Evolutionary conservation across 2,329 filamentous ascomycete species (phyloP), one percentile per base, ranked within the genome.

Genomic region (Nigrograna mackinnonii): DNA sequence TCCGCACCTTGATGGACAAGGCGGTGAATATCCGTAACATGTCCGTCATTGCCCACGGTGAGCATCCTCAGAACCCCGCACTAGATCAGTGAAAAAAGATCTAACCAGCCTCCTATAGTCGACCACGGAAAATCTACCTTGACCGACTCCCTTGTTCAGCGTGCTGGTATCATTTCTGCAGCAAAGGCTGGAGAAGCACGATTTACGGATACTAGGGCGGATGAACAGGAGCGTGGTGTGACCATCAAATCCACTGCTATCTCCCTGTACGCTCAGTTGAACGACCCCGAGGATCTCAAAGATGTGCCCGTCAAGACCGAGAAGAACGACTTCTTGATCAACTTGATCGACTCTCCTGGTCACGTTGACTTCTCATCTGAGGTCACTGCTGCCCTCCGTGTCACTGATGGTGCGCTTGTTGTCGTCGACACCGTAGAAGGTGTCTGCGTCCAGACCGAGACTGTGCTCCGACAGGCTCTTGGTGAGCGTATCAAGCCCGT

Each of bases 321-420:
- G 54, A 94, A 94, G 76, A 87, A 86, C 75, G 90, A 96, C 74
- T 99, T 99, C 87, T 83, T 99, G 82, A 95, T 99, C 86, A 99
- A 99, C 87, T 84, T 99, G 78, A 99, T 99, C 75, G 94, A 99
- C 79, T 99, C 94, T 48, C 94, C 94, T 54, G 94, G 94, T 84
- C 94, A 99, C 92, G 94, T 99, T 80, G 94, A 99, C 80, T 99
- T 99, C 87, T 99, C 94, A 31, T 99, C 94, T 59, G 94, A 99
- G 75, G 94, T 99, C 73, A 99, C 94, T 71, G 94, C 94, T 73
- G 94, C 94, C 73, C 92, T 99, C 70, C 94, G 94, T 90, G 94
- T 99, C 79, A 99, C 94, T 65, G 94, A 99, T 70, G 94, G 94
- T 89, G 94, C 94, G 68, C 89, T 99, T 62, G 94, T 99, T 71